phyloP scores from a whole-genome alignment of 352 stramenopile species.

The Phytophthora meadii region DNA sequence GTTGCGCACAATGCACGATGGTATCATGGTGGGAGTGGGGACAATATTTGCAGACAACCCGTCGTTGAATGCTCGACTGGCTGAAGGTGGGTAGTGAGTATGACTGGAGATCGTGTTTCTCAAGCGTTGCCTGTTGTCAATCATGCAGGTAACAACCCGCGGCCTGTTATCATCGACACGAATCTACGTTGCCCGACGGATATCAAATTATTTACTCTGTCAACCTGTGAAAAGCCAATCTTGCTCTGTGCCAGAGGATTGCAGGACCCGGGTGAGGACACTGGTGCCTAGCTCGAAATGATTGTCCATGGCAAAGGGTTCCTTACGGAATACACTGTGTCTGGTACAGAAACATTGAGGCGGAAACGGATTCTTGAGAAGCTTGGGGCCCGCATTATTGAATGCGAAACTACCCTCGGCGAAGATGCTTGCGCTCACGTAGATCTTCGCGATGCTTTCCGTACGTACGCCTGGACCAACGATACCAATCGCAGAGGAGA shows the following conservation, averaged over 20 bases:
- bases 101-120: no score
- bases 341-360: constrained; percentile 39
- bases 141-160: constrained; percentile 59
- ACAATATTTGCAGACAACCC: constrained; percentile 90
- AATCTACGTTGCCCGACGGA: constrained; percentile 62
- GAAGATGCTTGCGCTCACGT: constrained; percentile 40
- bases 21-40: constrained; percentile 88
- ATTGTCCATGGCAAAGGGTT: background rate
- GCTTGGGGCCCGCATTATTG: constrained; percentile 53
- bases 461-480: constrained; percentile 43
- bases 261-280: constrained; percentile 31
- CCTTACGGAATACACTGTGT: constrained; percentile 12
- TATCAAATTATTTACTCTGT: constrained; percentile 84
- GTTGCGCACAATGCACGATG: constrained; percentile 85
- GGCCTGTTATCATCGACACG: constrained; percentile 82
- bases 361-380: constrained; percentile 50
- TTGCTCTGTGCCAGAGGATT: constrained; percentile 50
- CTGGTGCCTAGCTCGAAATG: background rate
- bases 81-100: constrained; percentile 39
- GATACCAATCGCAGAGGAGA: background rate
- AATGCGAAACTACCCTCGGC: constrained; percentile 35
- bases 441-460: constrained; percentile 65
- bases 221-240: constrained; percentile 73
- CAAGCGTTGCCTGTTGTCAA: background rate
- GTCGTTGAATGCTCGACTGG: constrained; percentile 80